Conservation (phyloP, 169 alveolate genomes). For the Babesia gibsoni region DNA sequence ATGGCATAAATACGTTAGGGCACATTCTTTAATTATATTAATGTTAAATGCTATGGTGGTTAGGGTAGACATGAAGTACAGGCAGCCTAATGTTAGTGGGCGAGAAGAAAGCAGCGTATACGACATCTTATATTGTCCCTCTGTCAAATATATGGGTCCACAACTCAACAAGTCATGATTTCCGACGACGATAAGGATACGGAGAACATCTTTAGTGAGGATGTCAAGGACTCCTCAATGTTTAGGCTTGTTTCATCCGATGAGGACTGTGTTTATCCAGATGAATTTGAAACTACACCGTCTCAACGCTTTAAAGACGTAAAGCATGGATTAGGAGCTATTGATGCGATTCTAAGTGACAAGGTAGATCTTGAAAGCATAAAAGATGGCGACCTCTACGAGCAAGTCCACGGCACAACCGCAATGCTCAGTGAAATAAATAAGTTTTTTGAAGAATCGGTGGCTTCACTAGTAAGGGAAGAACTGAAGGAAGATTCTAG, state of each 20-base stretch:
- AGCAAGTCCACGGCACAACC: background rate
- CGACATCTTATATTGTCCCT: too few relatives aligned
- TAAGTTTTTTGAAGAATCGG: constrained; percentile 18
- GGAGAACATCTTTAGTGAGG: constrained; percentile 55
- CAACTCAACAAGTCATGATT: background rate
- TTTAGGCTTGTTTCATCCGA: constrained; percentile 38
- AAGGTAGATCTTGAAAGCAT: background rate
- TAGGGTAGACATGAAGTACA: too few relatives aligned
- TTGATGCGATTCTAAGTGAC: too few relatives aligned
- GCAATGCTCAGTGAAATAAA: constrained; percentile 15
- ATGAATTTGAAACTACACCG: background rate
- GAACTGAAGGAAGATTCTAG: background rate
- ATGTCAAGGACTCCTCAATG: constrained; percentile 48
- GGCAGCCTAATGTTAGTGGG: too few relatives aligned
- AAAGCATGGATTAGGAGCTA: too few relatives aligned
- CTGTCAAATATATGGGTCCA: background rate
- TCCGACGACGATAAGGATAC: background rate
- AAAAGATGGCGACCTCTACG: background rate
- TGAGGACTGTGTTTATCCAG: constrained; percentile 26
- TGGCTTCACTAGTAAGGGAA: background rate
- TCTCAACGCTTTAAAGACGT: background rate
- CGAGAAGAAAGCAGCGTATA: too few relatives aligned
- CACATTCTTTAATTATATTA: too few relatives aligned
- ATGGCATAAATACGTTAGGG: too few relatives aligned
- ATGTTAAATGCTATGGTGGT: too few relatives aligned